A percentile compares a stretch with the other conserved stretches of the same genome.
phyloP scores from a whole-genome alignment of 768 basidiomycete genomes.

The Mycena galopus region DNA sequence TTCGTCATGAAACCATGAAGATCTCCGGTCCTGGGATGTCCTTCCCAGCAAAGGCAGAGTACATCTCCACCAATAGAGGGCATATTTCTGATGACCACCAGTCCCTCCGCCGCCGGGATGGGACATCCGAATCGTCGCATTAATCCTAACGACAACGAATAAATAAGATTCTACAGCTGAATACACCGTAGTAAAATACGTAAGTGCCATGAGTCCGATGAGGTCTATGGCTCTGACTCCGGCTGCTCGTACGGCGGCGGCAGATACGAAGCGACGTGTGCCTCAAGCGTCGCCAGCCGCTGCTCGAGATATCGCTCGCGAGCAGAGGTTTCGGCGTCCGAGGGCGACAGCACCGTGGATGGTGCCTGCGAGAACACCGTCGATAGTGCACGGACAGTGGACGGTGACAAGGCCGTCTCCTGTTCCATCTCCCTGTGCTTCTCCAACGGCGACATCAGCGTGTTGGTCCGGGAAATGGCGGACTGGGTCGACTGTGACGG shows the following conservation, averaged over 20 bases:
- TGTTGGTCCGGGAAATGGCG: conserved; percentile 7
- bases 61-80: too few species aligned
- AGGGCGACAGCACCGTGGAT: background rate
- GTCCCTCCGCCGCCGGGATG: too few species aligned
- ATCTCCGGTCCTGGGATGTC: too few species aligned
- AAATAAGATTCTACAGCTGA: background rate
- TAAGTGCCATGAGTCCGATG: background rate
- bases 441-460: conserved; percentile 11
- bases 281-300: conserved; percentile 35
- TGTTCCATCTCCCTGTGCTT: background rate
- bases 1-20: too few species aligned
- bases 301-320: conserved; percentile 37
- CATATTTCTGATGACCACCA: too few species aligned
- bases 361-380: background rate
- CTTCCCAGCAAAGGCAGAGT: too few species aligned
- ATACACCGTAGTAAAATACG: background rate
- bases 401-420: background rate
- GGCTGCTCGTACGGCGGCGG: conserved; percentile 35
- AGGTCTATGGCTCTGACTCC: conserved; percentile 8
- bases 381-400: background rate
- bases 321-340: conserved; percentile 4
- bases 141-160: too few species aligned
- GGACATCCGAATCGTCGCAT: too few species aligned
- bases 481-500: conserved; percentile 23
- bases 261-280: conserved; percentile 28